Conservation (phyloP, 768 basidiomycete species). For the Tricholoma saponaceum region DNA sequence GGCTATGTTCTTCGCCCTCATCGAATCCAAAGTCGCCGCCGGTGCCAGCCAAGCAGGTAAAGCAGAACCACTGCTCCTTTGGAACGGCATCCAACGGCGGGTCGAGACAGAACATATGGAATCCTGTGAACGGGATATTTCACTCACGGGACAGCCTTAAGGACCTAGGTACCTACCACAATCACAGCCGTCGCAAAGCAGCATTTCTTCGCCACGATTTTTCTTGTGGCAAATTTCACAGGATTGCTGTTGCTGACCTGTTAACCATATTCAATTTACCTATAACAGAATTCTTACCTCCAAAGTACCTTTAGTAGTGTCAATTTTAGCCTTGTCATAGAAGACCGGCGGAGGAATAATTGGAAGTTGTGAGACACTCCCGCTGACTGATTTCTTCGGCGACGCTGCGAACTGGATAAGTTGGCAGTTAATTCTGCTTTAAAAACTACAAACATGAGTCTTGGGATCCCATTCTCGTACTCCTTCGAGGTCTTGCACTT, state of each 20-base stretch:
- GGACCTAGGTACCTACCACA: constrained; percentile 31
- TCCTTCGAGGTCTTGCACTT: constrained; percentile 45
- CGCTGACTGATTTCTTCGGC: constrained; percentile 30
- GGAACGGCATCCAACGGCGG: constrained; percentile 85
- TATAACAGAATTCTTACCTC: constrained; percentile 43
- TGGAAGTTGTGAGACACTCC: constrained; percentile 23
- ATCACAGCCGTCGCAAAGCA: constrained; percentile 56
- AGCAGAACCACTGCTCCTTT: constrained; percentile 95
- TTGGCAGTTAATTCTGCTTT: constrained; percentile 5
- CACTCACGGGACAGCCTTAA: background rate
- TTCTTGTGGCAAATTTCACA: constrained; percentile 94
- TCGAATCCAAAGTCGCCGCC: constrained; percentile 98
- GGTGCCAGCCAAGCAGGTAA: constrained; percentile 83
- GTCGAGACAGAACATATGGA: constrained; percentile 95
- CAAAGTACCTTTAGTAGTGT: constrained; percentile 39
- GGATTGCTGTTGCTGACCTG: constrained; percentile 48
- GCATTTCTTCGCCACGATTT: constrained; percentile 86
- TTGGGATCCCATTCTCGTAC: constrained; percentile 45
- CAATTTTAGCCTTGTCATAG: constrained; percentile 41
- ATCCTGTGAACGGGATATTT: constrained; percentile 50
- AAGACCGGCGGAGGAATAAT: constrained; percentile 43
- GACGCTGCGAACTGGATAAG: constrained; percentile 21
- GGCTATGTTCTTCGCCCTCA: constrained; percentile 93
- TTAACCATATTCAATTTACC: constrained; percentile 22
- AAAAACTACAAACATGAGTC: constrained; percentile 36